Evolutionary conservation across 2,329 filamentous ascomycete species (phyloP), one percentile per base, ranked within the genome.

Genomic region (Pseudogymnoascus sp.): DNA sequence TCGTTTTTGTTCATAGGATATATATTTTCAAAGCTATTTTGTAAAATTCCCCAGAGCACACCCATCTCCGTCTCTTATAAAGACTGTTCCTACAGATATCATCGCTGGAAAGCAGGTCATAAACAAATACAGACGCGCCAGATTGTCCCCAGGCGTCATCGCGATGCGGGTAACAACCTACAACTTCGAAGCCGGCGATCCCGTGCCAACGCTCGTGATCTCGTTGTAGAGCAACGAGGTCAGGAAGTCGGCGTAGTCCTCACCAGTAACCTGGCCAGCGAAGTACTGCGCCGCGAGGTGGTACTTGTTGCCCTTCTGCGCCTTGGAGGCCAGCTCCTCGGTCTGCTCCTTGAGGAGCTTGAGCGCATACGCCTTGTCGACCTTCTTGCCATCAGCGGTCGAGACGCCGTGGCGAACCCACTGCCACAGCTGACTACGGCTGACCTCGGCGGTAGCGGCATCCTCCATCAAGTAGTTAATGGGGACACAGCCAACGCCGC

Each of bases 391-490:
- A 71, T 96, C 90, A 41, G 86, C 82, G 6, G 92, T 96, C 63
- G 81, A 82, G 62, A 92, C 78, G 64, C 81, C 81, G 72, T 86
- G 83, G 70, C 82, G 85, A 64, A 87, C 84, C 94, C 94, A 99
- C 74, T 99, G 94, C 92, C 92, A 96, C 48, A 99, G 82, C 79
- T 99, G 94, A 67, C 84, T 90, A 68, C 94, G 86, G 60, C 89
- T 95, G 4, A 99, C 94, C 74, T 99, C 94, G 57, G 94, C 94
- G 1, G 94, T 99, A 21, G 94, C 94, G 15, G 94, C 94, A 68
- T 97, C 94, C 78, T 99, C 94, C 92, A 97, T 97, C 60, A 97
- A 81, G 74, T 88, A 95, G 80, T 97, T 96, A 77, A 97, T 96
- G 56, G 94, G 94, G 59, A 97, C 92, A 69, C 94, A 99, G 61